These are phyloP conservation scores for Thalia dealbata DNA, from an alignment of 176 grass and related monocot genomes.

Conservation along the genomic window DNA sequence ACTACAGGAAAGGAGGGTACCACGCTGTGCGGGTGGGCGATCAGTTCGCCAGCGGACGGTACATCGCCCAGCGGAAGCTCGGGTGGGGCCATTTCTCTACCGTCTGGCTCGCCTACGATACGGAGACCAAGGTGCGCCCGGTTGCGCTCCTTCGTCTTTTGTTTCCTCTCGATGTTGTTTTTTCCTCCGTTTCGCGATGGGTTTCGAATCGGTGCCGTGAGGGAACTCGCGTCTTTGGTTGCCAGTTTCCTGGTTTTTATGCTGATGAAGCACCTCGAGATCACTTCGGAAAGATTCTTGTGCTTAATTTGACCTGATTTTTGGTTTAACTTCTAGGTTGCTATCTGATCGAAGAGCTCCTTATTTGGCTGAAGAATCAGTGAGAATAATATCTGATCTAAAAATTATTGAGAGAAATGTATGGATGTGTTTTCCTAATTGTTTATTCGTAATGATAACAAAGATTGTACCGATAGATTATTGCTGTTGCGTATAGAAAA, in stretches of 20 bases:
- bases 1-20: constrained; percentile 87
- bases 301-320: background rate
- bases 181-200: background rate
- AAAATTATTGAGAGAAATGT: background rate
- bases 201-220: background rate
- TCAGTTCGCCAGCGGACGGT: constrained; percentile 53
- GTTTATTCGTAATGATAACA: background rate
- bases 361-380: background rate
- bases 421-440: background rate
- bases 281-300: background rate
- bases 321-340: background rate
- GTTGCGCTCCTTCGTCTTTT: background rate
- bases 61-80: constrained; percentile 79
- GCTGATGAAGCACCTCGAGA: background rate
- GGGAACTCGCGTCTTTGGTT: background rate
- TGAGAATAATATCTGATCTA: background rate
- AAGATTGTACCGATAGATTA: background rate
- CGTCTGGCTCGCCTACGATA: constrained; percentile 89
- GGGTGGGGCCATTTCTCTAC: constrained; percentile 96
- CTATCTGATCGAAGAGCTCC: too few relatives aligned
- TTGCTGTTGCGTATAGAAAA: background rate
- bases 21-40: constrained; percentile 74
- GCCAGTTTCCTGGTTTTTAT: background rate
- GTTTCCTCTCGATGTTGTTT: background rate
- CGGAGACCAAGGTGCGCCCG: constrained; percentile 33